phyloP scores from a whole-genome alignment of 345 rosid species.

The Draba incana region DNA sequence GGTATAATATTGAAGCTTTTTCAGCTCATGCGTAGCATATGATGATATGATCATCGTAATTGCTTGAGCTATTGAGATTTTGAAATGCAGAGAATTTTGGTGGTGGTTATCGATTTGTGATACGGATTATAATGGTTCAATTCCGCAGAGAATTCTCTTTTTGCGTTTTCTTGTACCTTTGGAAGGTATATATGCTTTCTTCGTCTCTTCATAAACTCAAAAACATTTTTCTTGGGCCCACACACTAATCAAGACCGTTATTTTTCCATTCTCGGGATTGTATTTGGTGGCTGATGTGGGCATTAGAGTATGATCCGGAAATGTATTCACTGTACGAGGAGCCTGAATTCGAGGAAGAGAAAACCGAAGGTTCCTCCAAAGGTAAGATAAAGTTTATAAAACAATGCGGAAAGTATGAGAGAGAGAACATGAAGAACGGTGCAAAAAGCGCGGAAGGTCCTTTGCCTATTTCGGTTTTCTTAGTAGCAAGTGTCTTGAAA shows the following conservation, averaged over 20 bases:
- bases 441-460: slow-evolving; percentile 62
- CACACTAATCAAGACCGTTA: neutral
- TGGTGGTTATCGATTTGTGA: slow-evolving; percentile 95
- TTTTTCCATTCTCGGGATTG: slow-evolving; percentile 13
- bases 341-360: slow-evolving; percentile 48
- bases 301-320: slow-evolving; percentile 26
- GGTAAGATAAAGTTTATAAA: slow-evolving; percentile 50
- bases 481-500: slow-evolving; percentile 78
- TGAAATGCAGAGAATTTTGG: slow-evolving; percentile 75
- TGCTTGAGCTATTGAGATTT: neutral
- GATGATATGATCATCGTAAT: neutral
- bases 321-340: slow-evolving; percentile 76
- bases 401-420: no score
- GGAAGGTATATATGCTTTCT: slow-evolving; percentile 72
- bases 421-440: slow-evolving; percentile 63
- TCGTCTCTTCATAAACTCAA: neutral
- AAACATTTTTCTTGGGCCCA: neutral
- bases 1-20: slow-evolving; percentile 47
- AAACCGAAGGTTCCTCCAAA: slow-evolving; percentile 55
- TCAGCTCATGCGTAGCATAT: no score
- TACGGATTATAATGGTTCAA: slow-evolving; percentile 95
- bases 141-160: slow-evolving; percentile 96
- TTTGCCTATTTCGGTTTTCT: slow-evolving; percentile 88
- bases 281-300: slow-evolving; percentile 81
- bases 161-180: slow-evolving; percentile 90